Conservation (phyloP, 2,329 filamentous ascomycete genomes). For the Coniochaeta hoffmannii region DNA sequence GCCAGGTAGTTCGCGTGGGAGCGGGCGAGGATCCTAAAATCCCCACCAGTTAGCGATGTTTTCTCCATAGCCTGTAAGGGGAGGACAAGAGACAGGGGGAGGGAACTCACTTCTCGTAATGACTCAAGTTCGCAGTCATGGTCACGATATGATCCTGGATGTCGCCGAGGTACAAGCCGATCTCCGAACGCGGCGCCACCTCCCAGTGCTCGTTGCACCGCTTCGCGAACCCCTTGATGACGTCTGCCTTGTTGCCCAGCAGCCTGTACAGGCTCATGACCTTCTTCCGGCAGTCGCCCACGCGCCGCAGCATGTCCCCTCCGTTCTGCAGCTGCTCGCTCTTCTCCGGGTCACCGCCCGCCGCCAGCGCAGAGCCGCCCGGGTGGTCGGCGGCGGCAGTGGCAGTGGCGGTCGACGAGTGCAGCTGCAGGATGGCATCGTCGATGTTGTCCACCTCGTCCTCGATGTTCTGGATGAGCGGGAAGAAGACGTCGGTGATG, state of each 20-base stretch:
- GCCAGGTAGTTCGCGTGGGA: slow-evolving; percentile 97
- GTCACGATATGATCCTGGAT: slow-evolving; percentile 99
- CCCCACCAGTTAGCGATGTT: background rate
- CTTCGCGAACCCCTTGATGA: slow-evolving; percentile 98
- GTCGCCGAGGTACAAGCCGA: slow-evolving; percentile 94
- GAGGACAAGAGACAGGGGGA: no score
- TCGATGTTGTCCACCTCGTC: slow-evolving; percentile 97
- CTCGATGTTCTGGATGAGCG: slow-evolving; percentile 86
- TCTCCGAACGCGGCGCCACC: slow-evolving; percentile 88
- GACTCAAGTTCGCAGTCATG: slow-evolving; percentile 92
- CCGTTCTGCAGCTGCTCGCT: slow-evolving; percentile 39
- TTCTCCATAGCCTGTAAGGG: background rate
- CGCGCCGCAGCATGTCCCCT: slow-evolving; percentile 81
- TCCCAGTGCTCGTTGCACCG: slow-evolving; percentile 98
- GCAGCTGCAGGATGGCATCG: slow-evolving; percentile 77
- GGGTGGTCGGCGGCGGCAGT: slow-evolving; percentile 24
- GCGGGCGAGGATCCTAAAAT: slow-evolving; percentile 76
- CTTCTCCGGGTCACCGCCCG: slow-evolving; percentile 37
- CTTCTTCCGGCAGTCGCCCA: slow-evolving; percentile 91
- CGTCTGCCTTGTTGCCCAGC: slow-evolving; percentile 94
- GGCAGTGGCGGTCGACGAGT: slow-evolving; percentile 46
- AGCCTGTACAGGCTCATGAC: slow-evolving; percentile 94
- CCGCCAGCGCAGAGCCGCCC: no score
- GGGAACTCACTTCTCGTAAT: slow-evolving; percentile 79
- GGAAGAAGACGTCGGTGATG: slow-evolving; percentile 93